A percentile compares a stretch with the other conserved stretches of the same genome.
These are phyloP conservation scores for Piloderma croceum DNA, from an alignment of 768 basidiomycete genomes.

Conservation along the genomic window DNA sequence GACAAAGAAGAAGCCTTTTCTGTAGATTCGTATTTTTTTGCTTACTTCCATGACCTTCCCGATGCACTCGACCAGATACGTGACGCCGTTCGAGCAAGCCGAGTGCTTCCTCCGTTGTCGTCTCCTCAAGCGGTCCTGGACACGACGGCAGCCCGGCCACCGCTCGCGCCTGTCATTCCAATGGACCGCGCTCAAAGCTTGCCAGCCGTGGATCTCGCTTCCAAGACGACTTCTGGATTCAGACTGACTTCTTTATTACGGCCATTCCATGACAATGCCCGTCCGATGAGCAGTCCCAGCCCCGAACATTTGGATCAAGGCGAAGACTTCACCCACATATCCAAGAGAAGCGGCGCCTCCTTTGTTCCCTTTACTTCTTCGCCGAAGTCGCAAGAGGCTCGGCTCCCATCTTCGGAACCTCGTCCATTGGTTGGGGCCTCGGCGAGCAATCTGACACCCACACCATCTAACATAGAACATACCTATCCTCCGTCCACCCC, in stretches of 20 bases:
- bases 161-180: slow-evolving; percentile 22
- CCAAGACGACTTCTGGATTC: slow-evolving; percentile 45
- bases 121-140: slow-evolving; percentile 41
- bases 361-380: slow-evolving; percentile 60
- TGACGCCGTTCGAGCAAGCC: slow-evolving; percentile 59
- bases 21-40: slow-evolving; percentile 88
- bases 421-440: slow-evolving; percentile 17
- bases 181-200: slow-evolving; percentile 38
- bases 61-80: slow-evolving; percentile 78
- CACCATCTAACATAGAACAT: slow-evolving; percentile 41
- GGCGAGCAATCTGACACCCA: slow-evolving; percentile 20
- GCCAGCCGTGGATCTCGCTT: too few relatives aligned
- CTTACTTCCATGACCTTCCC: slow-evolving; percentile 84
- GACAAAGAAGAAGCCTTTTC: slow-evolving; percentile 75
- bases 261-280: slow-evolving; percentile 52
- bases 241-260: slow-evolving; percentile 59
- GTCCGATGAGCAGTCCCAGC: slow-evolving; percentile 1
- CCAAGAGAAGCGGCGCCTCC: slow-evolving; percentile 45
- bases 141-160: slow-evolving; percentile 45
- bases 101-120: slow-evolving; percentile 23
- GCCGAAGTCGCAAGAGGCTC: too few relatives aligned
- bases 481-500: slow-evolving; percentile 74
- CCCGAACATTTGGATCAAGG: slow-evolving; percentile 31
- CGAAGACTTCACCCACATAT: slow-evolving; percentile 73
- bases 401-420: too few relatives aligned